phyloP scores from a whole-genome alignment of 192 early-diverging fungal species.

The Umbelopsis vinacea region DNA sequence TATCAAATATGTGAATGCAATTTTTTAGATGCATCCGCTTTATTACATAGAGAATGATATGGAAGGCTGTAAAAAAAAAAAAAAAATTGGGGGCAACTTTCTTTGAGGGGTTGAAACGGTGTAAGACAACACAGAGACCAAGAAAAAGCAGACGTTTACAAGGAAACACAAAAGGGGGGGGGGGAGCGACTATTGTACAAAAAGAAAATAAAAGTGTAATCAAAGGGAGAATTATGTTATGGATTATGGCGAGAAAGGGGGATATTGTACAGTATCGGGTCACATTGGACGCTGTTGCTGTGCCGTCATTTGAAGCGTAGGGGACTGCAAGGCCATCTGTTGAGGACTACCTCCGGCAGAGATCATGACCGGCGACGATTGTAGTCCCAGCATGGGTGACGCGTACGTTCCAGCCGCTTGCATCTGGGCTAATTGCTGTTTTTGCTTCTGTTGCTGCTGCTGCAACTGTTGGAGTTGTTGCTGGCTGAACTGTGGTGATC shows the following conservation, averaged over 20 bases:
- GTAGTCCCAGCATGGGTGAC: slow-evolving; percentile 15
- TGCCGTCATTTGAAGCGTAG: slow-evolving; percentile 7
- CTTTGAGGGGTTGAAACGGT: neutral
- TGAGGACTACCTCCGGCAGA: slow-evolving; percentile 14
- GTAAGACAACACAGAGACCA: neutral
- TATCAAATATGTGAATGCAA: slow-evolving; percentile 1
- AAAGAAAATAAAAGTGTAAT: neutral
- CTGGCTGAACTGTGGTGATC: neutral
- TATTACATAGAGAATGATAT: slow-evolving; percentile 1
- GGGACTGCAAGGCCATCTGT: slow-evolving; percentile 13
- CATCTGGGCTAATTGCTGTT: slow-evolving; percentile 18
- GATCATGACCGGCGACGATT: slow-evolving; percentile 14
- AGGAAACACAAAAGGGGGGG: slow-evolving; percentile 12
- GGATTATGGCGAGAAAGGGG: slow-evolving; percentile 10
- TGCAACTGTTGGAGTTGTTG: slow-evolving; percentile 19
- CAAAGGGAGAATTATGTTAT: slow-evolving; percentile 1
- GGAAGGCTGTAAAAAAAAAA: neutral
- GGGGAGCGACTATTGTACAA: slow-evolving; percentile 10
- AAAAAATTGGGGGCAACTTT: neutral
- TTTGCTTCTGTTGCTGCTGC: slow-evolving; percentile 18
- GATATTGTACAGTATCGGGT: slow-evolving; percentile 15
- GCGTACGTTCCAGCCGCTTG: slow-evolving; percentile 21
- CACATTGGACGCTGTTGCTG: slow-evolving; percentile 16
- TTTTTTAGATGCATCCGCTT: slow-evolving; percentile 2
- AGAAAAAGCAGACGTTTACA: slow-evolving; percentile 7